These are phyloP conservation scores for Monilinia aucupariae DNA, from an alignment of 2,329 filamentous ascomycete species.

Conservation along the genomic window DNA sequence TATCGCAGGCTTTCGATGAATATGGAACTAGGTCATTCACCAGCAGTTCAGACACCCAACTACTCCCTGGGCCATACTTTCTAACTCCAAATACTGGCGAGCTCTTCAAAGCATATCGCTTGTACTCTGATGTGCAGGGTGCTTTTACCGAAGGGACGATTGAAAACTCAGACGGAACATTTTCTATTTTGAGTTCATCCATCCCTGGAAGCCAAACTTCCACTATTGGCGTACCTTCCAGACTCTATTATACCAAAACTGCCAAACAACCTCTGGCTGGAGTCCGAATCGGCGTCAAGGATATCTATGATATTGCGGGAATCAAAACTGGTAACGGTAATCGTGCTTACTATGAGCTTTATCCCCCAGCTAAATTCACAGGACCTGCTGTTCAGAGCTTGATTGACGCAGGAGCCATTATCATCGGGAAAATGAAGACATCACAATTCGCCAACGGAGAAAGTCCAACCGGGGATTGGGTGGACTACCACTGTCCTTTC, in stretches of 20 bases:
- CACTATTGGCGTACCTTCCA: slow-evolving; percentile 51
- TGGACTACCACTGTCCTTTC: slow-evolving; percentile 39
- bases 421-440: slow-evolving; percentile 50
- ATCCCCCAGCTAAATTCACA: slow-evolving; percentile 42
- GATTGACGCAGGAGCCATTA: slow-evolving; percentile 53
- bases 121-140: slow-evolving; percentile 45
- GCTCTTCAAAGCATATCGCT: slow-evolving; percentile 44
- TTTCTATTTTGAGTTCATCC: slow-evolving; percentile 41
- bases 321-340: slow-evolving; percentile 53
- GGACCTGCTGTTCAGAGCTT: slow-evolving; percentile 49
- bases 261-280: slow-evolving; percentile 53
- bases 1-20: slow-evolving; percentile 19
- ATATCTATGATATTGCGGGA: slow-evolving; percentile 55
- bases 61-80: slow-evolving; percentile 48
- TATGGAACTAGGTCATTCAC: slow-evolving; percentile 27
- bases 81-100: slow-evolving; percentile 40
- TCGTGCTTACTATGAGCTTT: slow-evolving; percentile 51
- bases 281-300: slow-evolving; percentile 57
- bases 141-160: slow-evolving; percentile 46
- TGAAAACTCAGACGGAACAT: slow-evolving; percentile 36
- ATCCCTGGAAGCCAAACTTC: slow-evolving; percentile 39
- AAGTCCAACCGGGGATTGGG: slow-evolving; percentile 46
- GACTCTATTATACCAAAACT: slow-evolving; percentile 52
- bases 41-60: slow-evolving; percentile 17
- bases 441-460: slow-evolving; percentile 41